phyloP scores from a whole-genome alignment of 2,329 filamentous ascomycete genomes.

The Beauveria bassiana region DNA sequence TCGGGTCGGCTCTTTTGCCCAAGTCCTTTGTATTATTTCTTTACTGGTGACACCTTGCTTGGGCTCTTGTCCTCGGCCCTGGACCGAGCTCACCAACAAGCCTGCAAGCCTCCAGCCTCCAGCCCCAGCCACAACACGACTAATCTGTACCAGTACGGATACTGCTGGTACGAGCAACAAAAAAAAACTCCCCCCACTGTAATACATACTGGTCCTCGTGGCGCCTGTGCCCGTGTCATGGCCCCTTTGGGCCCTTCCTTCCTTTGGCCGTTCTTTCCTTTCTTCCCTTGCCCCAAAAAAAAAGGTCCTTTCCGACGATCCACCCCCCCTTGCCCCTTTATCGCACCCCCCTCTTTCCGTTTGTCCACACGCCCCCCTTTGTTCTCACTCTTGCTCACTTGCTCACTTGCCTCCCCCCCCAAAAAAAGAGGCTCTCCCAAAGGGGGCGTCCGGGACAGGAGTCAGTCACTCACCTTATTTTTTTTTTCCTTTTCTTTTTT shows the following conservation, averaged over 20 bases:
- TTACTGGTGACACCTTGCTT: too few species aligned
- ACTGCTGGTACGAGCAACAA: too few species aligned
- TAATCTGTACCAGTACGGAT: too few species aligned
- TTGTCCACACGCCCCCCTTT: not conserved
- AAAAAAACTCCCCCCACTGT: too few species aligned
- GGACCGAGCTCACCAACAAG: too few species aligned
- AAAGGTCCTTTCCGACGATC: constrained; percentile 2
- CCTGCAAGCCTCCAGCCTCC: too few species aligned
- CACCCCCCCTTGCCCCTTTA: not conserved
- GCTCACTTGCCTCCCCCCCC: not conserved
- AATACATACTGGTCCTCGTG: too few species aligned
- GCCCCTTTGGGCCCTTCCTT: not conserved
- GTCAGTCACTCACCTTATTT: constrained; percentile 3
- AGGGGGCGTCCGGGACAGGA: constrained; percentile 9
- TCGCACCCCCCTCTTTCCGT: not conserved
- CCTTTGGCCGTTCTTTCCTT: too few species aligned
- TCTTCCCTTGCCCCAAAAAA: not conserved
- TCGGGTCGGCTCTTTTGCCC: too few species aligned
- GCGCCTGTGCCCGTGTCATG: not conserved
- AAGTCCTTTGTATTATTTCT: too few species aligned
- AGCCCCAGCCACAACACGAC: too few species aligned
- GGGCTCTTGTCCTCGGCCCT: too few species aligned
- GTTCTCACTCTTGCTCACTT: not conserved
- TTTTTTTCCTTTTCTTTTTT: not conserved
- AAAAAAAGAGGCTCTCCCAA: not conserved